A percentile compares a stretch with the other conserved stretches of the same genome.
phyloP scores from a whole-genome alignment of 257 asterid genomes.

The Gentiana straminea region DNA sequence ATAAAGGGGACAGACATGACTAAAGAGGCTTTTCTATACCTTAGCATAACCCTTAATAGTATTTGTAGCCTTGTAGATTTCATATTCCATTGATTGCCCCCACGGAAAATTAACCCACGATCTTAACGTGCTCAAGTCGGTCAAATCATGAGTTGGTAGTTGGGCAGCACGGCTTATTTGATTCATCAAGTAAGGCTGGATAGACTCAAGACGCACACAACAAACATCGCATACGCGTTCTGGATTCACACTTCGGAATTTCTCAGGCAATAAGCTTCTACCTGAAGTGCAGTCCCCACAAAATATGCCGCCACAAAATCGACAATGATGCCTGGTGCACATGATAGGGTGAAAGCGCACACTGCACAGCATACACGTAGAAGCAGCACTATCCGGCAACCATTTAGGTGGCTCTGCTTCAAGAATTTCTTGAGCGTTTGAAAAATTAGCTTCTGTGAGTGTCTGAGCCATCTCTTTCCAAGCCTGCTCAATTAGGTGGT shows the following conservation, averaged over 20 bases:
- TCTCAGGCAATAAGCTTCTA: conserved; percentile 79
- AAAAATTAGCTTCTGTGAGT: conserved; percentile 64
- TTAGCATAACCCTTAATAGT: conserved; percentile 56
- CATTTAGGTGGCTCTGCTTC: conserved; percentile 94
- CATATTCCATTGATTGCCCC: conserved; percentile 98
- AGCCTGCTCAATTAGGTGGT: conserved; percentile 72
- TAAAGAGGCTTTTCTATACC: conserved; percentile 28
- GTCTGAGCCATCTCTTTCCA: conserved; percentile 98
- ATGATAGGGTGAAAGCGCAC: conserved; percentile 87
- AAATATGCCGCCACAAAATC: conserved; percentile 92
- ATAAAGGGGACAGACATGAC: too few relatives aligned
- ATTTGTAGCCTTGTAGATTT: conserved; percentile 94
- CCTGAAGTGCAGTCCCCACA: conserved; percentile 86
- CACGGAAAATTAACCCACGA: conserved; percentile 99
- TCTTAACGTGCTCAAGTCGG: conserved; percentile 92
- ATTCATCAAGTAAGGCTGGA: conserved; percentile 84
- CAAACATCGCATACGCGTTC: conserved; percentile 97
- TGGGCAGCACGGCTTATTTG: conserved; percentile 91
- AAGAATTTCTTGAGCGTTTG: conserved; percentile 56
- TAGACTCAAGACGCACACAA: conserved; percentile 76
- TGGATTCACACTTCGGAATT: conserved; percentile 62
- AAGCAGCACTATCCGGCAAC: conserved; percentile 89
- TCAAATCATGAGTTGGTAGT: conserved; percentile 81
- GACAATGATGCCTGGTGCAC: conserved; percentile 98
- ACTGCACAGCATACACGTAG: conserved; percentile 87